Percentiles rank a stretch among this genome's conserved stretches.
Evolutionary conservation across 768 basidiomycete species (phyloP).

Genomic region (Serendipita sp.): DNA sequence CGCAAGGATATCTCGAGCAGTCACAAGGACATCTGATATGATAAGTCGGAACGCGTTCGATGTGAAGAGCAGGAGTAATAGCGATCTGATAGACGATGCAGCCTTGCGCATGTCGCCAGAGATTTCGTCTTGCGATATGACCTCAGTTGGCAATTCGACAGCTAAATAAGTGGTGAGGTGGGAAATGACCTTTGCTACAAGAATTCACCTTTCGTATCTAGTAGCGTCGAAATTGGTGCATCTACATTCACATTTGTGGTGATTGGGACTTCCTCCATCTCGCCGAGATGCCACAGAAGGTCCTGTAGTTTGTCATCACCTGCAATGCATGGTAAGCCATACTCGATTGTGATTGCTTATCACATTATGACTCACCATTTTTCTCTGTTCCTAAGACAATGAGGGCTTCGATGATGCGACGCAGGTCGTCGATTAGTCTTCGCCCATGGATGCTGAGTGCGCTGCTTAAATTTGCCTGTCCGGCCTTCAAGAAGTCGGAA

Average conservation of each 20-base stretch:
- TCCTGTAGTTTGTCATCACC: conserved; percentile 18
- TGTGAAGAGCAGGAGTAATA: conserved; percentile 13
- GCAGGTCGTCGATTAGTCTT: conserved; percentile 8
- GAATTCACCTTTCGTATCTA: not conserved
- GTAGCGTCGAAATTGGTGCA: not conserved
- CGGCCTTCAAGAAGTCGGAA: conserved; percentile 13
- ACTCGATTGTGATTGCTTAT: not conserved
- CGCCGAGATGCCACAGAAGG: conserved; percentile 12
- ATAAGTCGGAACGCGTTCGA: conserved; percentile 17
- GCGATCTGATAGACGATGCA: conserved; percentile 9
- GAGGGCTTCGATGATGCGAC: conserved; percentile 11
- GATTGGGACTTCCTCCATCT: conserved; percentile 9
- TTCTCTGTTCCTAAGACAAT: conserved; percentile 17
- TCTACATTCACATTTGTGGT: conserved; percentile 11
- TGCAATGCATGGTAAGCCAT: conserved; percentile 3
- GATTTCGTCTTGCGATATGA: conserved; percentile 13
- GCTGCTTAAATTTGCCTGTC: not conserved
- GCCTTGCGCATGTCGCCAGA: conserved; percentile 11
- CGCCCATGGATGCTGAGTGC: conserved; percentile 7
- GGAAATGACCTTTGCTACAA: not conserved
- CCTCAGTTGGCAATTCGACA: not conserved
- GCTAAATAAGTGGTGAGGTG: conserved; percentile 2
- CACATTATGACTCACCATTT: conserved; percentile 15
- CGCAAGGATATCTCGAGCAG: conserved; percentile 15
- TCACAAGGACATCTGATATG: conserved; percentile 14